A percentile compares a stretch with the other conserved stretches of the same genome.
phyloP scores from a whole-genome alignment of 805 yeast species.

The Huiozyma naganishii region DNA sequence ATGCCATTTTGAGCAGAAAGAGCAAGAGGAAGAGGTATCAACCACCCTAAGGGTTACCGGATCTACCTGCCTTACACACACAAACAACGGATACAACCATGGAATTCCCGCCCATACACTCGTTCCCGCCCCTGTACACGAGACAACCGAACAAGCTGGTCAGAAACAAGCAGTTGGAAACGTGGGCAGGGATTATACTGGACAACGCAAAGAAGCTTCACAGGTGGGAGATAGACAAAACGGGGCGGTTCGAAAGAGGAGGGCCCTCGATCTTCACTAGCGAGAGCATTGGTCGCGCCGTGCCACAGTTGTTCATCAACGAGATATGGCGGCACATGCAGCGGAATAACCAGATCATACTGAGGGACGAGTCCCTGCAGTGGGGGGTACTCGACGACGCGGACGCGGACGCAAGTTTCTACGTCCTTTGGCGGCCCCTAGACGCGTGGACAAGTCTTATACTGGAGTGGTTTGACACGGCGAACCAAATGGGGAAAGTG shows the following conservation, averaged over 20 bases:
- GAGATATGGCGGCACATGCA: conserved; percentile 52
- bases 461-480: conserved; percentile 58
- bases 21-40: background rate
- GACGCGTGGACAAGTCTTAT: conserved; percentile 57
- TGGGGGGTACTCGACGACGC: background rate
- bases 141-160: conserved; percentile 77
- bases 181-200: conserved; percentile 63
- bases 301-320: conserved; percentile 43
- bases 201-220: conserved; percentile 46
- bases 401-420: conserved; percentile 21
- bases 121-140: conserved; percentile 88
- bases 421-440: conserved; percentile 57
- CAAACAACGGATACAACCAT: background rate
- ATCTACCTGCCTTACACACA: background rate
- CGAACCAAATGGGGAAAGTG: conserved; percentile 71
- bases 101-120: conserved; percentile 41
- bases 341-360: conserved; percentile 44
- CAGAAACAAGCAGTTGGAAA: conserved; percentile 61
- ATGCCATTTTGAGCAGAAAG: background rate
- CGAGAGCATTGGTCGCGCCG: conserved; percentile 38
- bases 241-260: conserved; percentile 11
- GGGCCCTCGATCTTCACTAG: conserved; percentile 37
- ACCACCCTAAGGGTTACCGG: background rate
- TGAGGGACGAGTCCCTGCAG: conserved; percentile 15
- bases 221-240: conserved; percentile 41